Percentiles rank a stretch among this genome's conserved stretches.
Conservation (phyloP, 2,329 filamentous ascomycete species). For the Sporothrix variecibatus region DNA sequence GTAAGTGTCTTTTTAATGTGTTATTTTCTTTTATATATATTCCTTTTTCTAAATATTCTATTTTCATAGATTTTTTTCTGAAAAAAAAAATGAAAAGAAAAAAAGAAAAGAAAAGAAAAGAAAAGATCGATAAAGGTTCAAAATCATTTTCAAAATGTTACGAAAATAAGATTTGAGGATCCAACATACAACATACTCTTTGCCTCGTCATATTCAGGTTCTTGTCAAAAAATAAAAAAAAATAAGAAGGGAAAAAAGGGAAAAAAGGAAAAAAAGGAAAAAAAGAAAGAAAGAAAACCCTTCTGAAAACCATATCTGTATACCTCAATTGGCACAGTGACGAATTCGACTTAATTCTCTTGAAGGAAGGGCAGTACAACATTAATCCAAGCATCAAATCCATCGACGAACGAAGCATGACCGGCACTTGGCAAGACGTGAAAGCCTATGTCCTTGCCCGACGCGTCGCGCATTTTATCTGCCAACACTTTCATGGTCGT, state of each 20-base stretch:
- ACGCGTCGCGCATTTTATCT: constrained; percentile 38
- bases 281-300: not conserved
- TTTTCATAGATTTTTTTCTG: not conserved
- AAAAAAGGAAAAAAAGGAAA: too few species aligned
- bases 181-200: too few species aligned
- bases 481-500: constrained; percentile 43
- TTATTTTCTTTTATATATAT: not conserved
- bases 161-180: too few species aligned
- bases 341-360: not conserved
- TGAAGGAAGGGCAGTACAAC: constrained; percentile 34
- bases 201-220: too few species aligned
- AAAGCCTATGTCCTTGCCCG: constrained; percentile 38
- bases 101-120: too few species aligned
- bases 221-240: too few species aligned
- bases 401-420: constrained; percentile 45
- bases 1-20: not conserved
- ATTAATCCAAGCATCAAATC: constrained; percentile 38
- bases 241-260: too few species aligned
- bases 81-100: not conserved
- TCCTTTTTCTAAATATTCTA: too few species aligned
- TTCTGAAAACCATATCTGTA: too few species aligned
- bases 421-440: constrained; percentile 42
- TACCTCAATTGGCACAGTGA: too few species aligned
- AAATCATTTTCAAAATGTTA: too few species aligned
- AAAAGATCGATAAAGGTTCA: too few species aligned